Evolutionary conservation across 192 early-diverging fungal species (phyloP).

Genomic region (Coemansia sp.): DNA sequence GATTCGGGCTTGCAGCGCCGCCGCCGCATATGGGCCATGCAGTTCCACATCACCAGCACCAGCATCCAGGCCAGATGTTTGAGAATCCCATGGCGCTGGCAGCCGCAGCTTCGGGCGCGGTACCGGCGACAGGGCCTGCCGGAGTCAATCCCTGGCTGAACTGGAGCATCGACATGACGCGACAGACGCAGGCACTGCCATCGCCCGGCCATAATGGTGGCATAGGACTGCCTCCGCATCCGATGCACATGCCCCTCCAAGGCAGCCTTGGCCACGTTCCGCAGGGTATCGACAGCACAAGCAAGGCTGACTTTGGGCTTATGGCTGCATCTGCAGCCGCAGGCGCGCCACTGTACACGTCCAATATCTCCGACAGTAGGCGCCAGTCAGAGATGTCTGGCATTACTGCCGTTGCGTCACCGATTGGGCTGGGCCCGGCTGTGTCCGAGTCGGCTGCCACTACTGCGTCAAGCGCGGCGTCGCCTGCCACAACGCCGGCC

Average conservation of each 20-base stretch:
- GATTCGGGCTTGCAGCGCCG: slow-evolving; percentile 10
- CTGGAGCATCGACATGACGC: slow-evolving; percentile 28
- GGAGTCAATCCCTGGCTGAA: slow-evolving; percentile 31
- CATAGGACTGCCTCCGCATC: slow-evolving; percentile 4
- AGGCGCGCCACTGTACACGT: slow-evolving; percentile 23
- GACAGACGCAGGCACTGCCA: slow-evolving; percentile 5
- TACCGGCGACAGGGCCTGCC: neutral
- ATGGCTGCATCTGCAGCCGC: slow-evolving; percentile 14
- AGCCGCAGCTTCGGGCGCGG: slow-evolving; percentile 13
- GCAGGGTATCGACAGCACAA: neutral
- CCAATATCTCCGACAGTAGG: slow-evolving; percentile 51
- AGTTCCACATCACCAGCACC: slow-evolving; percentile 13
- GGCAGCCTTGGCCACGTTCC: neutral
- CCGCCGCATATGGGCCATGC: neutral
- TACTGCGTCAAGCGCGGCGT: slow-evolving; percentile 25
- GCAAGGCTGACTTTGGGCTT: slow-evolving; percentile 11
- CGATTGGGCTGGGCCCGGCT: slow-evolving; percentile 20
- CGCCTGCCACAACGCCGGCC: slow-evolving; percentile 30
- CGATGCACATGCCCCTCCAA: neutral
- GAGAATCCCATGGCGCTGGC: slow-evolving; percentile 30
- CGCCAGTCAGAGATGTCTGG: slow-evolving; percentile 54
- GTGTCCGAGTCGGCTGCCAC: slow-evolving; percentile 16
- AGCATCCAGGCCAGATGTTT: slow-evolving; percentile 7
- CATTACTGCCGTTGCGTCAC: slow-evolving; percentile 52
- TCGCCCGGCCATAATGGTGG: slow-evolving; percentile 2